Evolutionary conservation across 1,139 yeast species (phyloP).

Genomic region (Pichia sp.): DNA sequence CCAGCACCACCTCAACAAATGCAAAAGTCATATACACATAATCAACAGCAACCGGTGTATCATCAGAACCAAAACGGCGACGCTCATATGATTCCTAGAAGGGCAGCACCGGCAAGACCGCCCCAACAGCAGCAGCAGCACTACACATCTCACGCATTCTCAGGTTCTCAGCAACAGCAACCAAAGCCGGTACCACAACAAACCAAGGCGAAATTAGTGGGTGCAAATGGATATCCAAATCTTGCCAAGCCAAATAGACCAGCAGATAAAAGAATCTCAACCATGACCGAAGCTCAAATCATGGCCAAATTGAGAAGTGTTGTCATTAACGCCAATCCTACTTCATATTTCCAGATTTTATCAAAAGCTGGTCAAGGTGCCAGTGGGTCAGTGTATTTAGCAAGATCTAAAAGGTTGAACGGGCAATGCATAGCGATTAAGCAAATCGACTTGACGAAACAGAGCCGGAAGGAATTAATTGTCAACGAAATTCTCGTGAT

Average conservation of each 20-base stretch:
- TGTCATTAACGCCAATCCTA: conserved; percentile 77
- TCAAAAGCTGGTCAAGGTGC: conserved; percentile 99
- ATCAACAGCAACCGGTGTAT: too few species aligned
- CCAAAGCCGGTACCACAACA: conserved; percentile 7
- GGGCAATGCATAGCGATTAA: conserved; percentile 72
- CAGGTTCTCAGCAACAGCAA: conserved; percentile 2
- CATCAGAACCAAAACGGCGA: background rate
- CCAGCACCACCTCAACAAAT: too few species aligned
- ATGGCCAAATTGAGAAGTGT: conserved; percentile 79
- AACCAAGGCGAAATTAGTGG: conserved; percentile 11
- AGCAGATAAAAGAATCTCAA: conserved; percentile 51
- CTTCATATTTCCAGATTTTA: conserved; percentile 74
- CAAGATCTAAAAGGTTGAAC: conserved; percentile 51
- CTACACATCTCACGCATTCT: too few species aligned
- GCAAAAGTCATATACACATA: conserved; percentile 1
- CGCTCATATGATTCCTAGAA: conserved; percentile 4
- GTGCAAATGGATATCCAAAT: too few species aligned
- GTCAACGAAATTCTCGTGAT: conserved; percentile 92
- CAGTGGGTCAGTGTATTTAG: conserved; percentile 89
- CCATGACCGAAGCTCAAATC: conserved; percentile 79
- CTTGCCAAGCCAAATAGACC: conserved; percentile 8
- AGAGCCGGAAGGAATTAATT: conserved; percentile 89
- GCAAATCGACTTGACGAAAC: conserved; percentile 90
- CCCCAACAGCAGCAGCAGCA: conserved; percentile 4
- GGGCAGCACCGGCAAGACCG: conserved; percentile 10